Conservation (phyloP, 495 filamentous ascomycete species). For the Podospora didyma region DNA sequence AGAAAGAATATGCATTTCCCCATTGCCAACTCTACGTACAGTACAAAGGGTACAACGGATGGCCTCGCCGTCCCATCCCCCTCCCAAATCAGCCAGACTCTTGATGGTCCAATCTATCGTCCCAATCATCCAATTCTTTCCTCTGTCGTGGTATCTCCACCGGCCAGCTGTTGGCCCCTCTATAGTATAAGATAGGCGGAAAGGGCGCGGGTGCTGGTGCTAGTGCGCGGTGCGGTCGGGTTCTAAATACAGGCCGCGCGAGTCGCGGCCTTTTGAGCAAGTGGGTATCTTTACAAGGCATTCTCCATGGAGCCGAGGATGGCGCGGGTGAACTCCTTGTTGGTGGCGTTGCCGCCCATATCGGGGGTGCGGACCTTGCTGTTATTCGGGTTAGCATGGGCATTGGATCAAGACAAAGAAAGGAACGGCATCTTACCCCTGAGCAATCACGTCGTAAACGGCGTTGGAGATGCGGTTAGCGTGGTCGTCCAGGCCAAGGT, state of each 20-base stretch:
- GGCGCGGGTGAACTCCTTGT: constrained; percentile 91
- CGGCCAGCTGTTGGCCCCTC: not conserved
- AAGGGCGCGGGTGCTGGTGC: not conserved
- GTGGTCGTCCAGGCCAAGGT: constrained; percentile 94
- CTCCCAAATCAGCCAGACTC: not conserved
- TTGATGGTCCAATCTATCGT: not conserved
- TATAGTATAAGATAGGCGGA: constrained; percentile 1
- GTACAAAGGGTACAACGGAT: constrained; percentile 6
- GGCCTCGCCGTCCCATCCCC: too few species aligned
- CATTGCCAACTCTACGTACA: constrained; percentile 10
- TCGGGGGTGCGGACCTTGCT: constrained; percentile 84
- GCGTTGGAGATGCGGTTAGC: constrained; percentile 97
- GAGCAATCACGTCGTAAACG: constrained; percentile 91
- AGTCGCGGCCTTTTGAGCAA: not conserved
- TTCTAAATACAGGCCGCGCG: constrained; percentile 4
- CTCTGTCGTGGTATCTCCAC: constrained; percentile 7
- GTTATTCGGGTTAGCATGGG: constrained; percentile 31
- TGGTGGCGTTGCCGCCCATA: constrained; percentile 87
- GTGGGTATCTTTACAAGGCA: constrained; percentile 23
- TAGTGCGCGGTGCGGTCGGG: not conserved
- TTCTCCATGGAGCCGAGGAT: constrained; percentile 90
- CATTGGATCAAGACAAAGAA: not conserved
- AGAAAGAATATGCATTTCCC: constrained; percentile 3
- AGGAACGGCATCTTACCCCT: constrained; percentile 63
- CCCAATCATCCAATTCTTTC: not conserved